These are phyloP conservation scores for Fistulina hepatica DNA, from an alignment of 1,284 basidiomycete species.

Conservation along the genomic window DNA sequence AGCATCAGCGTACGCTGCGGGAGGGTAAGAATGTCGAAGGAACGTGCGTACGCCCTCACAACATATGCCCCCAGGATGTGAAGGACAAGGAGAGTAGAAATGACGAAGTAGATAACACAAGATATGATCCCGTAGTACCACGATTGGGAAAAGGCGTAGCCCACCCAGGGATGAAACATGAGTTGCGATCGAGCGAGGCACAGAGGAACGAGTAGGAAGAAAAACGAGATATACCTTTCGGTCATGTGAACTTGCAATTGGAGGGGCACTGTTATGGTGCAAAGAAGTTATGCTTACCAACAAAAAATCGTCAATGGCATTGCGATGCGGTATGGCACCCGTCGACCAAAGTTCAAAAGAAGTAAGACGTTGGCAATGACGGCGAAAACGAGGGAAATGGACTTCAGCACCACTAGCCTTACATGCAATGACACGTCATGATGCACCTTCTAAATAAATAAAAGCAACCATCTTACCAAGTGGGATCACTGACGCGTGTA, in stretches of 20 bases:
- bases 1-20: constrained; percentile 32
- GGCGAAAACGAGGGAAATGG: constrained; percentile 23
- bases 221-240: constrained; percentile 24
- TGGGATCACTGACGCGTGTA: constrained; percentile 20
- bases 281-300: constrained; percentile 23
- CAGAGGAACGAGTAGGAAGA: constrained; percentile 25
- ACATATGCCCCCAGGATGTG: constrained; percentile 23
- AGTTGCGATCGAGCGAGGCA: constrained; percentile 17
- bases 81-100: constrained; percentile 25
- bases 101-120: constrained; percentile 21
- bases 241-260: background rate
- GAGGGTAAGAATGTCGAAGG: constrained; percentile 25
- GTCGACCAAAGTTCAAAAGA: constrained; percentile 27
- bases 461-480: constrained; percentile 16
- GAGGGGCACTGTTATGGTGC: background rate
- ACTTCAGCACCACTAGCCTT: constrained; percentile 23
- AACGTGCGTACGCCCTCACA: constrained; percentile 25
- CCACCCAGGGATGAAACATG: constrained; percentile 9
- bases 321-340: constrained; percentile 25
- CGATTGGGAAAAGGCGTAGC: constrained; percentile 22
- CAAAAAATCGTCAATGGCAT: constrained; percentile 26
- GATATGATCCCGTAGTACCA: constrained; percentile 30
- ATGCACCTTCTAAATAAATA: background rate
- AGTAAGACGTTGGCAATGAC: constrained; percentile 25
- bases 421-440: background rate